phyloP scores from a whole-genome alignment of 2,329 filamentous ascomycete species.

The Phyllosticta citribraziliensis region DNA sequence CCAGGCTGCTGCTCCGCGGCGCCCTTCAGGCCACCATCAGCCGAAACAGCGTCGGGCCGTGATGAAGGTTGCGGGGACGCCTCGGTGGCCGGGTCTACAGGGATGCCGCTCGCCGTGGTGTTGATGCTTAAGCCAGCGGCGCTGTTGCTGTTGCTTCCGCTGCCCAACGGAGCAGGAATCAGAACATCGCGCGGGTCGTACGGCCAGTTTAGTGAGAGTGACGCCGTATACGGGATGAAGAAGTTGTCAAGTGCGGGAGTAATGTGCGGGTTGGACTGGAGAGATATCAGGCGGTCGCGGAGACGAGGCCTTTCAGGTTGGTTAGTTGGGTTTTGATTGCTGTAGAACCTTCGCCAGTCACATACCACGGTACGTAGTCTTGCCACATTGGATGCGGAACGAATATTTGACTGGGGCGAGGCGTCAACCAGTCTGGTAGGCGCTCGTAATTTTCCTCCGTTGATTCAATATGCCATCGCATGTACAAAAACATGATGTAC shows the following conservation, averaged over 20 bases:
- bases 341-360: background rate
- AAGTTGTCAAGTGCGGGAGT: conserved; percentile 61
- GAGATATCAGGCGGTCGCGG: conserved; percentile 48
- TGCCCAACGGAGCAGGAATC: conserved; percentile 32
- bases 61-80: background rate
- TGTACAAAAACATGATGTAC: conserved; percentile 77
- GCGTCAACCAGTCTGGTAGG: conserved; percentile 63
- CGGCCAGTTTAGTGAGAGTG: conserved; percentile 72
- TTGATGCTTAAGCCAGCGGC: background rate
- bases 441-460: conserved; percentile 70
- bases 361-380: conserved; percentile 65
- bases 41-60: background rate
- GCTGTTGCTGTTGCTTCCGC: background rate
- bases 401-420: conserved; percentile 55
- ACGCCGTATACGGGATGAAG: conserved; percentile 72
- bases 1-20: background rate
- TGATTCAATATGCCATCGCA: conserved; percentile 73
- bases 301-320: conserved; percentile 47
- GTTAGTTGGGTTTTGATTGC: background rate
- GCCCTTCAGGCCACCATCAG: background rate
- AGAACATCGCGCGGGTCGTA: conserved; percentile 66
- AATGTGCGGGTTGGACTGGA: conserved; percentile 14
- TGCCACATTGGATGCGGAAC: conserved; percentile 69
- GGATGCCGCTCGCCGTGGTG: conserved; percentile 8
- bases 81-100: conserved; percentile 5